Base-by-base conservation (phyloP, 257 asterid genomes). In the Scutellaria galericulata region DNA sequence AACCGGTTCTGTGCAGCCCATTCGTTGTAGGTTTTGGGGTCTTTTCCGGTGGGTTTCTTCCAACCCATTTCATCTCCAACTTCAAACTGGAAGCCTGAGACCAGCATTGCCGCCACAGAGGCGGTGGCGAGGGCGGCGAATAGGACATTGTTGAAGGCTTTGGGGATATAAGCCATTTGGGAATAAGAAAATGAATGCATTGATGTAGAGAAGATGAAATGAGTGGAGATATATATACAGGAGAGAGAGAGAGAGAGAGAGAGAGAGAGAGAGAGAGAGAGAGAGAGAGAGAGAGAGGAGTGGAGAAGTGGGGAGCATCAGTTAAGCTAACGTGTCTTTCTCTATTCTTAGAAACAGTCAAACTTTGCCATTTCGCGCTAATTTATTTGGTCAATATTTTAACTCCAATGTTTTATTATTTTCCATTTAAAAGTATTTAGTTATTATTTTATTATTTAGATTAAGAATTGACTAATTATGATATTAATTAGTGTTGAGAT, bases 1-100 rank as follows among this genome's bases (percentile, higher is more conserved):
- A 92, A 89, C 9, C 97, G 64, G 79, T 83, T 85, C 68, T 62
- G 79, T 5, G 90, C 77, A 15, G 97, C 97, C 97, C 97, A 92
- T 31, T 88, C 82, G 31, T 89, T 89, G 39, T 92, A 92, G 0
- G 93, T 80, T 39, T 86, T 84, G 11, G 92, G 79, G 50, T 86
- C 90, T 8, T 85, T 79, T 7, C 83, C 87, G 8, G 86, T 85
- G 0, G 97, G 97, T 54, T 59, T 81, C 5, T 8, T 71, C 97
- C 96, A 92, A 10, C 86, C 89, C 11, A 7, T 73, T 27, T 71
- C 75, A 22, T 75, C 89, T 10, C 96, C 97, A 14, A 92, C 90
- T 24, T 81, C 65, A 13, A 82, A 89, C 73, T 79, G 88, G 62
- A 75, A 81, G 40, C 80, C 87, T 8, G 84, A 76, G 14, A 77